phyloP scores from a whole-genome alignment of 2,329 filamentous ascomycete species.

The Scytalidium sp. region DNA sequence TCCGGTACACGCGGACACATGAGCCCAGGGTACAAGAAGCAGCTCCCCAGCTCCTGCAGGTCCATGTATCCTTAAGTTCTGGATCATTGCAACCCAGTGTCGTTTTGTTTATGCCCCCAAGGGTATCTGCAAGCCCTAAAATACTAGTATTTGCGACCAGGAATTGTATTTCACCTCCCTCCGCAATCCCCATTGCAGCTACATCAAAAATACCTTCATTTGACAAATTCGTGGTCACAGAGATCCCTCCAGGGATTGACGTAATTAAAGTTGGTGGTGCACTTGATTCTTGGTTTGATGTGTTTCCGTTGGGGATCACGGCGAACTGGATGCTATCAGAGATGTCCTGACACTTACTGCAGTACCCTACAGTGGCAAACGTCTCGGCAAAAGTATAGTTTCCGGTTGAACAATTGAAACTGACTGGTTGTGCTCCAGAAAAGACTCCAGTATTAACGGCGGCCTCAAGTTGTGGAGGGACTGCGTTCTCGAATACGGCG shows the following conservation, averaged over 20 bases:
- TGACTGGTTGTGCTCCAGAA: neutral
- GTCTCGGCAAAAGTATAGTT: constrained; percentile 10
- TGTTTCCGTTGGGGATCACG: no score
- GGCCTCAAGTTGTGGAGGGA: neutral
- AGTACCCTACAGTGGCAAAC: constrained; percentile 9
- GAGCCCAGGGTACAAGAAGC: neutral
- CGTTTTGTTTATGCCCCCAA: neutral
- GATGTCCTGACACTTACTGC: constrained; percentile 9
- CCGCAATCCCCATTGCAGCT: neutral
- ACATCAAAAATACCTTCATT: neutral
- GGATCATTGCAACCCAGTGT: neutral
- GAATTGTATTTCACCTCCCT: neutral
- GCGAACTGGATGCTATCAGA: neutral
- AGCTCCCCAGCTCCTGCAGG: neutral
- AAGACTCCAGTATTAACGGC: neutral
- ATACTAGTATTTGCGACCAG: neutral
- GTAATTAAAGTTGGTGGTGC: neutral
- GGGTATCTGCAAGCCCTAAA: neutral
- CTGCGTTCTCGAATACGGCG: neutral
- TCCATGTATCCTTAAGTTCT: neutral
- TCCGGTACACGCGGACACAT: neutral
- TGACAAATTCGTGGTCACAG: neutral
- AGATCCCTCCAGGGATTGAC: neutral
- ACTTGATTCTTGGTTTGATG: no score
- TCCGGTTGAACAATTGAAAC: constrained; percentile 5